Evolutionary conservation across 2,329 filamentous ascomycete genomes (phyloP).

Genomic region (Exserohilum rostratum): DNA sequence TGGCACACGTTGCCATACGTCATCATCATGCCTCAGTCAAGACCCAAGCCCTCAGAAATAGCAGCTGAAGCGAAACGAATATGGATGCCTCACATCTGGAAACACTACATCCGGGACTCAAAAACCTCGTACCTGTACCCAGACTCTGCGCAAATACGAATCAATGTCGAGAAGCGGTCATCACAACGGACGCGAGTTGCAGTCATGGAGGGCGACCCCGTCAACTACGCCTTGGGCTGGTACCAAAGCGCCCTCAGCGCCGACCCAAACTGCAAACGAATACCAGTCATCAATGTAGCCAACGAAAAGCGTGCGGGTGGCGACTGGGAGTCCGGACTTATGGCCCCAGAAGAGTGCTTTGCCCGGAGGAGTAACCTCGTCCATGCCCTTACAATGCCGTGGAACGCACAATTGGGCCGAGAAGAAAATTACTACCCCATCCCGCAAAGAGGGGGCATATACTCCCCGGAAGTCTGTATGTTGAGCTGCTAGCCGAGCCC

Average conservation of each 20-base stretch:
- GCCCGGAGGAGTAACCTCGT: conserved; percentile 77
- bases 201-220: conserved; percentile 54
- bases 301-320: conserved; percentile 78
- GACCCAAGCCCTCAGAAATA: conserved; percentile 70
- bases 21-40: conserved; percentile 61
- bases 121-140: conserved; percentile 65
- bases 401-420: conserved; percentile 43
- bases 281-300: conserved; percentile 74
- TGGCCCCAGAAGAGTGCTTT: conserved; percentile 73
- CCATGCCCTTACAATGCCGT: conserved; percentile 69
- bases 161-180: conserved; percentile 56
- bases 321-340: conserved; percentile 74
- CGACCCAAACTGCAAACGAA: conserved; percentile 42
- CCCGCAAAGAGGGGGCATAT: conserved; percentile 70
- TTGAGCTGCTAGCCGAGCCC: conserved; percentile 17
- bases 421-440: conserved; percentile 70
- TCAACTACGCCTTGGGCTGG: conserved; percentile 65
- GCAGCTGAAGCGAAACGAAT: conserved; percentile 74
- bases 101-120: conserved; percentile 61
- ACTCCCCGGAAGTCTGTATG: conserved; percentile 70
- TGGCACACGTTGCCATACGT: conserved; percentile 5
- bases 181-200: conserved; percentile 51
- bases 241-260: conserved; percentile 48
- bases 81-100: conserved; percentile 69
- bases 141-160: conserved; percentile 46